Conservation (phyloP, 2,329 filamentous ascomycete genomes). For the Harringtonia aguacate region DNA sequence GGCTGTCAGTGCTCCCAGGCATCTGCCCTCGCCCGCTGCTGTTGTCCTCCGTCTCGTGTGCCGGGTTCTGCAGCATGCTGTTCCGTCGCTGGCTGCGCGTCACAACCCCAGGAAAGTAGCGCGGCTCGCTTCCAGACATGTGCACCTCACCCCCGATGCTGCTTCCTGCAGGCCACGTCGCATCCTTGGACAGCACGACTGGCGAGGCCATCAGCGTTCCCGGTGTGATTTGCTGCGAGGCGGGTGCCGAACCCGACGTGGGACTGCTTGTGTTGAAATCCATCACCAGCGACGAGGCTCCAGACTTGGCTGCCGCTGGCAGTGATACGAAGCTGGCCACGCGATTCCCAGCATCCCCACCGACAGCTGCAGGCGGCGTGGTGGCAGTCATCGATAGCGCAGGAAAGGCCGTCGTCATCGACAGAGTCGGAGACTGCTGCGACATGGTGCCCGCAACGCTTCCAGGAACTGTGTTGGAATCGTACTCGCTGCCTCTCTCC, state of each 20-base stretch:
- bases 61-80: slow-evolving; percentile 27
- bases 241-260: slow-evolving; percentile 1
- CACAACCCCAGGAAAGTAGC: slow-evolving; percentile 63
- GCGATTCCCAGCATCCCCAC: neutral
- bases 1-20: neutral
- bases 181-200: neutral
- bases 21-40: neutral
- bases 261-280: too few relatives aligned
- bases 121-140: slow-evolving; percentile 51
- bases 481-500: slow-evolving; percentile 2
- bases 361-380: neutral
- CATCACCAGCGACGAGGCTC: neutral
- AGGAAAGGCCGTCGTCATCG: slow-evolving; percentile 11
- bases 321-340: slow-evolving; percentile 4
- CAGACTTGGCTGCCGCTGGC: slow-evolving; percentile 2
- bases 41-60: slow-evolving; percentile 26
- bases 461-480: neutral
- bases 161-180: slow-evolving; percentile 22
- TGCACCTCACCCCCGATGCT: slow-evolving; percentile 25
- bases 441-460: neutral
- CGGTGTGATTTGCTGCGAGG: neutral
- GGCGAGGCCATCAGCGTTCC: neutral
- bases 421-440: slow-evolving; percentile 14
- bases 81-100: slow-evolving; percentile 35
- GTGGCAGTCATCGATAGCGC: neutral